phyloP scores from a whole-genome alignment of 148 eudicot genomes.

The Cornus kousa region DNA sequence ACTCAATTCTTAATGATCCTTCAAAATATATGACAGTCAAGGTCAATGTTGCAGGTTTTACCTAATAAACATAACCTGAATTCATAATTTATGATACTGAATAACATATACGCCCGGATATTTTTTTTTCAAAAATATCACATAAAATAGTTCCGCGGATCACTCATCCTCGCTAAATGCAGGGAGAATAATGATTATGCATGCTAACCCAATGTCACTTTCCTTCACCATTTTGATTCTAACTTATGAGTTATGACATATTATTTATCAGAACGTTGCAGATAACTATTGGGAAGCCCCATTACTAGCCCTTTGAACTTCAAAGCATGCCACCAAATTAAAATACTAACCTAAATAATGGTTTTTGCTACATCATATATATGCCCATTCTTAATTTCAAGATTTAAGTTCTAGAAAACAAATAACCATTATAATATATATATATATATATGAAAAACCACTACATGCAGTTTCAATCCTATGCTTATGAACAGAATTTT shows the following conservation, averaged over 20 bases:
- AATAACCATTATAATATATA: too few species aligned
- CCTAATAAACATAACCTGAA: neutral
- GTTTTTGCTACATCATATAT: neutral
- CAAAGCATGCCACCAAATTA: neutral
- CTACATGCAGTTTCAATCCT: too few species aligned
- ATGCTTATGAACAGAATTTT: too few species aligned
- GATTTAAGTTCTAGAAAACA: too few species aligned
- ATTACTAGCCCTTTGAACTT: neutral
- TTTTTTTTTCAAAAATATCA: neutral
- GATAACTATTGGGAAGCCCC: neutral
- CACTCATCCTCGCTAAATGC: neutral
- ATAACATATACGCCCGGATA: too few species aligned
- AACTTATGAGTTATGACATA: too few species aligned
- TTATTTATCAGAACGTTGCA: neutral
- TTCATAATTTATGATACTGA: neutral
- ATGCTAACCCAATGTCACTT: neutral
- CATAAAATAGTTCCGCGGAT: neutral
- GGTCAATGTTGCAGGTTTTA: too few species aligned
- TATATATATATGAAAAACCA: too few species aligned
- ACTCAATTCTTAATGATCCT: too few species aligned
- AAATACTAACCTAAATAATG: neutral
- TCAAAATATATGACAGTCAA: too few species aligned
- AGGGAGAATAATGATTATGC: neutral
- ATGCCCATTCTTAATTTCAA: neutral
- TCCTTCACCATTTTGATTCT: neutral